Percentiles rank a stretch among this genome's conserved stretches.
Conservation (phyloP, 768 basidiomycete species). For the Rhizopogon roseolus region DNA sequence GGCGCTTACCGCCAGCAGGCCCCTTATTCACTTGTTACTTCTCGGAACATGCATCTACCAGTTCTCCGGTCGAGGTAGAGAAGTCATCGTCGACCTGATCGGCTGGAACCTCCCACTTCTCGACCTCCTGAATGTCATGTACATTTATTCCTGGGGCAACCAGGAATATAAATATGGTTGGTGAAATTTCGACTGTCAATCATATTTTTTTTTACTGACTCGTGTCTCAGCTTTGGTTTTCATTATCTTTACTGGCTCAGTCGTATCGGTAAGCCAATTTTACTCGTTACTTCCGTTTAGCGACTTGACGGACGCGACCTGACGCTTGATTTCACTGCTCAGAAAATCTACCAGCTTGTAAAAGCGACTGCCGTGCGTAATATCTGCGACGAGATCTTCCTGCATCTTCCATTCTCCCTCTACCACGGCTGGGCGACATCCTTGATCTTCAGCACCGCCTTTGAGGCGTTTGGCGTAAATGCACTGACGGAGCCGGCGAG, state of each 20-base stretch:
- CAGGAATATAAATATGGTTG: constrained; percentile 43
- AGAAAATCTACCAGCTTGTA: constrained; percentile 65
- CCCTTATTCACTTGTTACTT: constrained; percentile 60
- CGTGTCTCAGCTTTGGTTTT: constrained; percentile 29
- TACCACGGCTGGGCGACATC: constrained; percentile 61
- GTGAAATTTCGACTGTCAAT: constrained; percentile 7
- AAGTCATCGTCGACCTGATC: constrained; percentile 56
- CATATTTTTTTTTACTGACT: constrained; percentile 3
- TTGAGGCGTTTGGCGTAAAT: constrained; percentile 59
- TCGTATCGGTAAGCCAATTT: constrained; percentile 38
- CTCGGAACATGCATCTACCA: constrained; percentile 62
- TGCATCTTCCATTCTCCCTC: constrained; percentile 72
- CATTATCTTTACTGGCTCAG: constrained; percentile 41
- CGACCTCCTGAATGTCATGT: constrained; percentile 59
- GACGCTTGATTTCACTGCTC: constrained; percentile 15
- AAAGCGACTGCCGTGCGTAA: constrained; percentile 49
- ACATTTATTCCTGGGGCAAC: constrained; percentile 54
- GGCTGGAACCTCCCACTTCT: constrained; percentile 65
- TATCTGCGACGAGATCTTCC: constrained; percentile 53
- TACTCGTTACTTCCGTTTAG: constrained; percentile 12
- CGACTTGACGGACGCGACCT: constrained; percentile 30
- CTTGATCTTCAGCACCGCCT: constrained; percentile 48
- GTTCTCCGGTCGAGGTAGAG: constrained; percentile 50
- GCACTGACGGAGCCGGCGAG: constrained; percentile 47
- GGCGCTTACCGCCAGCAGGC: constrained; percentile 29